These are phyloP conservation scores for Plasmopara halstedii DNA, from an alignment of 352 stramenopile species.

Conservation along the genomic window DNA sequence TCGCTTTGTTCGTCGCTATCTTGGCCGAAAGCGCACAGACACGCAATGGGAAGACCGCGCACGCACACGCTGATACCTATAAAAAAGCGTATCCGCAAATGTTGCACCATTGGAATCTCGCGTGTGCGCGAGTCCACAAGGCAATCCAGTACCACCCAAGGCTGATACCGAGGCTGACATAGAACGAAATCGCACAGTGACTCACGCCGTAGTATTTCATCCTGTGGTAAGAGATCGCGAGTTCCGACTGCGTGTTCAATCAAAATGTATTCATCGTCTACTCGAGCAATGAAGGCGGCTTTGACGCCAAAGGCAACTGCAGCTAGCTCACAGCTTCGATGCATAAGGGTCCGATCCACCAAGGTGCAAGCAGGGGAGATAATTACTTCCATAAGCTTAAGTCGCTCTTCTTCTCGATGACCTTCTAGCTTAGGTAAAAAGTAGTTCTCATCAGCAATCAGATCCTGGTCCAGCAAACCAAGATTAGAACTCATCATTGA, in stretches of 20 bases:
- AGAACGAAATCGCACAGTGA: slow-evolving; percentile 57
- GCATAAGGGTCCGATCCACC: slow-evolving; percentile 48
- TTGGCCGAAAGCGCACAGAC: slow-evolving; percentile 47
- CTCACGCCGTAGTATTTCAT: slow-evolving; percentile 33
- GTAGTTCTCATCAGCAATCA: slow-evolving; percentile 28
- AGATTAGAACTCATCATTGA: slow-evolving; percentile 46
- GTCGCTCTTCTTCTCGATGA: slow-evolving; percentile 28
- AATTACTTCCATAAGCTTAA: slow-evolving; percentile 44
- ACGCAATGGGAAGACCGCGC: slow-evolving; percentile 43
- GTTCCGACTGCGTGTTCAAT: slow-evolving; percentile 44
- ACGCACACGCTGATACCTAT: slow-evolving; percentile 41
- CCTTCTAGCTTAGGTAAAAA: slow-evolving; percentile 35
- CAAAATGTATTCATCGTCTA: slow-evolving; percentile 38
- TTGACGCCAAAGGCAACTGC: slow-evolving; percentile 36
- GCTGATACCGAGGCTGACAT: slow-evolving; percentile 30
- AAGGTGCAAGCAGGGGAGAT: slow-evolving; percentile 51
- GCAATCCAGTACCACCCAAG: slow-evolving; percentile 43
- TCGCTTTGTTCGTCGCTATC: slow-evolving; percentile 17
- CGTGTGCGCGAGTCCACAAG: slow-evolving; percentile 33
- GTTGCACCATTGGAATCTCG: slow-evolving; percentile 51
- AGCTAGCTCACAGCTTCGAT: slow-evolving; percentile 43
- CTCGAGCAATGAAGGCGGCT: slow-evolving; percentile 45
- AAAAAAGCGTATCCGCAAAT: slow-evolving; percentile 45
- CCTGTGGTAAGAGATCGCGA: slow-evolving; percentile 13
- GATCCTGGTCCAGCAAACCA: slow-evolving; percentile 43